Evolutionary conservation across 768 basidiomycete genomes (phyloP).

Genomic region (Fomitopsis pulvina): DNA sequence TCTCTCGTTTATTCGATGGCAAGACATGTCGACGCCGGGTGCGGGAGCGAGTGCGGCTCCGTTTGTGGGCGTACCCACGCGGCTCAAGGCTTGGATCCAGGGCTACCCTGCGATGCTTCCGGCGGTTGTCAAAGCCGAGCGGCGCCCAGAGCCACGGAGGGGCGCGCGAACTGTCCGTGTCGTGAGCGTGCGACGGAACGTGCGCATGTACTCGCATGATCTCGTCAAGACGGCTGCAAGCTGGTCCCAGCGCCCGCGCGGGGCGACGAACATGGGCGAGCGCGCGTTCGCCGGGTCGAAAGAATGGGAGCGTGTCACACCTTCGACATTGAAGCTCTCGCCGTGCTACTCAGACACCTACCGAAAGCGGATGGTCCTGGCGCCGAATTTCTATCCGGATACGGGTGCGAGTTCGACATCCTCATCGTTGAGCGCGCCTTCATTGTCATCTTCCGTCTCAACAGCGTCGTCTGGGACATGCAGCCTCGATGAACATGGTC

Average conservation of each 20-base stretch:
- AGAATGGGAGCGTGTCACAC: slow-evolving; percentile 75
- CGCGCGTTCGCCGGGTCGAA: slow-evolving; percentile 52
- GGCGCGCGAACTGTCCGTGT: slow-evolving; percentile 77
- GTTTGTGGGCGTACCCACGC: slow-evolving; percentile 62
- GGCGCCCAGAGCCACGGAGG: slow-evolving; percentile 57
- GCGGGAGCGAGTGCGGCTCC: slow-evolving; percentile 43
- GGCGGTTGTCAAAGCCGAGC: slow-evolving; percentile 42
- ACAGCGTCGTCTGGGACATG: slow-evolving; percentile 30
- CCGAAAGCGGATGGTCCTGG: slow-evolving; percentile 71
- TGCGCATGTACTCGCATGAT: slow-evolving; percentile 84
- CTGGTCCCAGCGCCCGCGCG: slow-evolving; percentile 37
- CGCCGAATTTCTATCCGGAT: slow-evolving; percentile 51
- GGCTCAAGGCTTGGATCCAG: slow-evolving; percentile 88
- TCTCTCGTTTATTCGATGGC: slow-evolving; percentile 84
- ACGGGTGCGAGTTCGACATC: slow-evolving; percentile 24
- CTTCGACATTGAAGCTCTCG: slow-evolving; percentile 48
- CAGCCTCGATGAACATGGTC: slow-evolving; percentile 24
- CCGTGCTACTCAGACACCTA: slow-evolving; percentile 72
- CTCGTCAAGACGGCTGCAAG: slow-evolving; percentile 59
- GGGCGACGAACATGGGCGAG: slow-evolving; percentile 24
- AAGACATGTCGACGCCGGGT: slow-evolving; percentile 38
- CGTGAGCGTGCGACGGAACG: slow-evolving; percentile 70
- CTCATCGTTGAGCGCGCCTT: slow-evolving; percentile 29
- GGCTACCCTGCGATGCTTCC: slow-evolving; percentile 83
- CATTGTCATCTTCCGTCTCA: slow-evolving; percentile 26